Percentiles rank a stretch among this genome's conserved stretches.
Conservation (phyloP, 768 basidiomycete genomes). For the Auricularia sp. region DNA sequence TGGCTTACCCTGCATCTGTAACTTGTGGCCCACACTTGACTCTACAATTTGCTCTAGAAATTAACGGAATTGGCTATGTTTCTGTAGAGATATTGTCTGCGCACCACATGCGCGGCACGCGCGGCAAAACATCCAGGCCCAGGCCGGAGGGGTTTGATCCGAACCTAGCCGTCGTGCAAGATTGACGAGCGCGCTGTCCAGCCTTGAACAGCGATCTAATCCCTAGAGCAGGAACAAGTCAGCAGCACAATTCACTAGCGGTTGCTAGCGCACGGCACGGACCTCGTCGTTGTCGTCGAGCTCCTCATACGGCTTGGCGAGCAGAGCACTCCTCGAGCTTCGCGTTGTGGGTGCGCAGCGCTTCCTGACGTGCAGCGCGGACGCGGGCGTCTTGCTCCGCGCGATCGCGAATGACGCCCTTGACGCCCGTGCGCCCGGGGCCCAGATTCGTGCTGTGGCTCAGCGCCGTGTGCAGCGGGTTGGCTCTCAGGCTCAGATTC, state of each 20-base stretch:
- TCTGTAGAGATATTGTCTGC: too few species aligned
- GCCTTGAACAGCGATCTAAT: constrained; percentile 57
- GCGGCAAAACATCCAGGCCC: too few species aligned
- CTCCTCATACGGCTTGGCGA: constrained; percentile 55
- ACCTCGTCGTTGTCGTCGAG: constrained; percentile 39
- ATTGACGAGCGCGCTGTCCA: constrained; percentile 58
- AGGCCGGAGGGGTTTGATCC: too few species aligned
- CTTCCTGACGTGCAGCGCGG: constrained; percentile 41
- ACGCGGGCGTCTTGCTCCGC: constrained; percentile 45
- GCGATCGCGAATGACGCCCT: constrained; percentile 77
- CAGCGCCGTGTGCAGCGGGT: too few species aligned
- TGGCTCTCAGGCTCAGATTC: background rate
- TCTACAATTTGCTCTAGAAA: too few species aligned
- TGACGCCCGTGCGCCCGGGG: constrained; percentile 78
- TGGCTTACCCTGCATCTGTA: too few species aligned
- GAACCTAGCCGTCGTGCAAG: constrained; percentile 46
- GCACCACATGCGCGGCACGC: too few species aligned
- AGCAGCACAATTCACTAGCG: background rate
- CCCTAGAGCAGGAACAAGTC: constrained; percentile 34
- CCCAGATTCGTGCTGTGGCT: constrained; percentile 57
- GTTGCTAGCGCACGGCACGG: constrained; percentile 21
- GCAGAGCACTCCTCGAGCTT: constrained; percentile 57
- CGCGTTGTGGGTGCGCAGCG: constrained; percentile 41
- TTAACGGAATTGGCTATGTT: too few species aligned
- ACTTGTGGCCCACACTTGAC: too few species aligned